Base-by-base conservation (phyloP, 2,329 filamentous ascomycete genomes). In the Trichoderma sp. region DNA sequence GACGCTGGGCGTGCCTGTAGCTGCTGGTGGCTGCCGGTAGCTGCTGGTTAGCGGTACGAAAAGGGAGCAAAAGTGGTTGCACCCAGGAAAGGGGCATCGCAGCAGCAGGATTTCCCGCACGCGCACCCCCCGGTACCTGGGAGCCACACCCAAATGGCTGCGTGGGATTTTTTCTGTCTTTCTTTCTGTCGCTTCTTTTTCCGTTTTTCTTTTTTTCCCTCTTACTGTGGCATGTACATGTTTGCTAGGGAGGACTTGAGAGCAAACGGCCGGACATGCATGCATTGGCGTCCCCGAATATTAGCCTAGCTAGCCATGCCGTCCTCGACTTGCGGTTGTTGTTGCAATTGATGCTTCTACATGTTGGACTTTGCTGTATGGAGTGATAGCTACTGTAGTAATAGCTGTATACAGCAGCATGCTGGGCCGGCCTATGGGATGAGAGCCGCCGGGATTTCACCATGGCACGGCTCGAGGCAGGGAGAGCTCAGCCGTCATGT, bases 1-100 rank as follows among this genome's bases (percentile, higher is more conserved):
- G 69, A 68, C 58, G 64, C 68, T 70, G 68, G 68, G 68, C 55
- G 68, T 66, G 68, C 55, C 34, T 55, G 56, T 56, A 64, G 61
- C 43, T 30, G 2, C 39, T 30, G 43, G 51, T 66, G 4, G 26
- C 4, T 2, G 26, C 55, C 34, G 49, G 56, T 56, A 59, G 61
- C 55, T 39, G 4, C 39, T 43, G 39, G 51, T 66, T 66, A 24
- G 46, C 32, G 59, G 24, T 39, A 46, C 49, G 21, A 49, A 54
- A 54, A 56, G 54, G 54, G 37, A 16, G 37, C 52, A 46, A 46
- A 66, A 66, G 63, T 66, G 65, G 65, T 59, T 67, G 65, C 65
- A 67, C 66, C 66, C 24, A 49, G 65, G 58, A 56, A 68, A 58
- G 54, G 63, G 63, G 63, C 39, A 66, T 58, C 54, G 37, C 24